Evolutionary conservation across 805 yeast genomes (phyloP), one percentile per base, ranked within the genome.

Genomic region (Lipomyces japonicus): DNA sequence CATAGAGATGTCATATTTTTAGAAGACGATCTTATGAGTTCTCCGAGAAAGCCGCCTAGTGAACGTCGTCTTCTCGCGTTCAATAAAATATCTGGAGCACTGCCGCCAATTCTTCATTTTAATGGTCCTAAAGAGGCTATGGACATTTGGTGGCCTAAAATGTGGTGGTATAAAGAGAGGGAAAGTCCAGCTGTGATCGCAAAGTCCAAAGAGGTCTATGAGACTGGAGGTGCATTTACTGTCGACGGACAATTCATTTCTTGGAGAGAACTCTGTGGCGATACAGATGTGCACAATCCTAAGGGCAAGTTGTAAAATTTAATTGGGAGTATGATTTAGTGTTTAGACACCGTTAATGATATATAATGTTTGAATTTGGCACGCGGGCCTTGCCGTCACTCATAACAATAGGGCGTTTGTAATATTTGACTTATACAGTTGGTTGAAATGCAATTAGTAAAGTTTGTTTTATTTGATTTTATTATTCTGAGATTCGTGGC

Each of bases 91-190:
- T 51, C 58, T 9, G 50, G 49, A 41, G 35, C 48, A 3, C 30
- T 55, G 4, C 54, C 57, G 9, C 41, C 59, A 3, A 31, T 55
- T 14, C 39, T 55, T 21, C 59, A 55, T 42, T 55, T 55, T 47
- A 55, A 55, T 37, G 59, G 59, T 10, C 58, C 57, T 12, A 55
- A 55, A 35, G 51, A 48, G 38, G 50, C 50, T 28, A 55, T 55
- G 59, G 58, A 54, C 39, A 36, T 26, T 10, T 55, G 57, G 57
- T 55, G 59, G 59, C 51, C 57, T 6, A 42, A 48, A 39, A 50
- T 55, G 56, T 55, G 59, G 59, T 55, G 56, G 53, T 53, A 35
- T 18, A 23, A 26, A 24, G 49, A 42, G 37, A 34, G 46, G 4
- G 42, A 34, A n/a, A 34, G 23, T 12, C 53, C 57, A 3, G 45